Evolutionary conservation across 2,329 filamentous ascomycete species (phyloP).

Genomic region (Penicillium polonicum): DNA sequence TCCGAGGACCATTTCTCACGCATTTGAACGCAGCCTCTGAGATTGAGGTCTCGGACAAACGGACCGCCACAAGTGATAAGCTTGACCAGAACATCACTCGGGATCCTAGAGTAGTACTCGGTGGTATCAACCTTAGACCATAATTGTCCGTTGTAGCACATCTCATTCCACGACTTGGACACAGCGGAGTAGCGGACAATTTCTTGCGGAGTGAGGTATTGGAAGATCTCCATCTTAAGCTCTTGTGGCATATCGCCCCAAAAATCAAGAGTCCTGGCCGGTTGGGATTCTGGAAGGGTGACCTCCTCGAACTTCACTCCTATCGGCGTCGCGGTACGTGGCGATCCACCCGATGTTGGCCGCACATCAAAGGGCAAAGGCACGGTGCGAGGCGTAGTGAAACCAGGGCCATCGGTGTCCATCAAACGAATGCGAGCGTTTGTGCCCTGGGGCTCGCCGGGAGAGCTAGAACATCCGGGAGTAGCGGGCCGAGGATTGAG

Average conservation of each 20-base stretch:
- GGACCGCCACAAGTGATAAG: constrained; percentile 84
- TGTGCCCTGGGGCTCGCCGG: constrained; percentile 52
- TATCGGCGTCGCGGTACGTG: constrained; percentile 15
- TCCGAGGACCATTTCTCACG: constrained; percentile 75
- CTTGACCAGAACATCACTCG: constrained; percentile 76
- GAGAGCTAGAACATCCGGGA: constrained; percentile 44
- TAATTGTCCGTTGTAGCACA: constrained; percentile 92
- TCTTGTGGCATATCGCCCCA: constrained; percentile 83
- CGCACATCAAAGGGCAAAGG: constrained; percentile 65
- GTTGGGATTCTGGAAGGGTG: constrained; percentile 28
- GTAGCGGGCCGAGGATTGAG: constrained; percentile 59
- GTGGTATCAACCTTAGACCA: constrained; percentile 84
- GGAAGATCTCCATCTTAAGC: constrained; percentile 73
- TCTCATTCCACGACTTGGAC: constrained; percentile 72
- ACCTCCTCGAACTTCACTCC: constrained; percentile 19
- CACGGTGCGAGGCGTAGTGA: constrained; percentile 50
- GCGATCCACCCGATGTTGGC: constrained; percentile 45
- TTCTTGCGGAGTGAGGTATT: constrained; percentile 74
- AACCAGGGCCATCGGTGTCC: constrained; percentile 47
- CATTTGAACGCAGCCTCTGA: constrained; percentile 87
- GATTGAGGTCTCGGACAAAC: constrained; percentile 85
- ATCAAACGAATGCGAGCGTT: constrained; percentile 57
- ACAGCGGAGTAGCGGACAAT: constrained; percentile 75
- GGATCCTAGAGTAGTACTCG: constrained; percentile 83
- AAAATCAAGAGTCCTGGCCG: constrained; percentile 58